phyloP scores from a whole-genome alignment of 2,329 filamentous ascomycete genomes.

The Dendrostoma leiphaemia region DNA sequence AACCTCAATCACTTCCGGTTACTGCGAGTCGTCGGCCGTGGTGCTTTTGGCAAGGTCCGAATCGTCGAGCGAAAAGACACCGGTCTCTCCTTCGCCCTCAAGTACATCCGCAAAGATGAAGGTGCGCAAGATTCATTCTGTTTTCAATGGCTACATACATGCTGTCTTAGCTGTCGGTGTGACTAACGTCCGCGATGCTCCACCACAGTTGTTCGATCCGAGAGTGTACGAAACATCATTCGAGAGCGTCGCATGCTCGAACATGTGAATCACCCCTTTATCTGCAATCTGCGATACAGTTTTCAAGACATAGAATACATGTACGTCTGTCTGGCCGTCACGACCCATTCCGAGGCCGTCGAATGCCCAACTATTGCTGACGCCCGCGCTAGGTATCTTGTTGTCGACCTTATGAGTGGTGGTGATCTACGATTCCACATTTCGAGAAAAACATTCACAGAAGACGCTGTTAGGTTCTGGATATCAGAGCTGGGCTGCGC shows the following conservation, averaged over 20 bases:
- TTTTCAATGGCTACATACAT: background rate
- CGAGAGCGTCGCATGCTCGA: slow-evolving; percentile 97
- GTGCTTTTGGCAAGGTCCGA: slow-evolving; percentile 96
- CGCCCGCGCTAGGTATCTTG: slow-evolving; percentile 72
- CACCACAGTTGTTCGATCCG: slow-evolving; percentile 81
- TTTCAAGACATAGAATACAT: slow-evolving; percentile 99
- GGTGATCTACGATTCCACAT: slow-evolving; percentile 97
- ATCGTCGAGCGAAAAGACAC: slow-evolving; percentile 99
- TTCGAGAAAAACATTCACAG: slow-evolving; percentile 94
- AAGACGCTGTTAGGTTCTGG: slow-evolving; percentile 96
- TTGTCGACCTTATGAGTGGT: slow-evolving; percentile 97
- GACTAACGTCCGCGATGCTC: slow-evolving; percentile 18
- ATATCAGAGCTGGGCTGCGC: slow-evolving; percentile 92
- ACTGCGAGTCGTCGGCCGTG: slow-evolving; percentile 91
- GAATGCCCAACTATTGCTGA: slow-evolving; percentile 9
- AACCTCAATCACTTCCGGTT: slow-evolving; percentile 97
- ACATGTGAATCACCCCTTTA: slow-evolving; percentile 95
- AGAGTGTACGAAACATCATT: slow-evolving; percentile 97
- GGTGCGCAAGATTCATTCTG: slow-evolving; percentile 49
- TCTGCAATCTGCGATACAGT: slow-evolving; percentile 97
- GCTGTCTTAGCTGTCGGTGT: background rate
- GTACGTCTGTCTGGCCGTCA: slow-evolving; percentile 49
- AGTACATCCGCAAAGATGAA: slow-evolving; percentile 99
- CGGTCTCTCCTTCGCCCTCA: slow-evolving; percentile 87
- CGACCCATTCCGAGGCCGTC: background rate